Evolutionary conservation across 164 flowering plant species (phyloP).

Genomic region (Dillenia suffruticosa): DNA sequence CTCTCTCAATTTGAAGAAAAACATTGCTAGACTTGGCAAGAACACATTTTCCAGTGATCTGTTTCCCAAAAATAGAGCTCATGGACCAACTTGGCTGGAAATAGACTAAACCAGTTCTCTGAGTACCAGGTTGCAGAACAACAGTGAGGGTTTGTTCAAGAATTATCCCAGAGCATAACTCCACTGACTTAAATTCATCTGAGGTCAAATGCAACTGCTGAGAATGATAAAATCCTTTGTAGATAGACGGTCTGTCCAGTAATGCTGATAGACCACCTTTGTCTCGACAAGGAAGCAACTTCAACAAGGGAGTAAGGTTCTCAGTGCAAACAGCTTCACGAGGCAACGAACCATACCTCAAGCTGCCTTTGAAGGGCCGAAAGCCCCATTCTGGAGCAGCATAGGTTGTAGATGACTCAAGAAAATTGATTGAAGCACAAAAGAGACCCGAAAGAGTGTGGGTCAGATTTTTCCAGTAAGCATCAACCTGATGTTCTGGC

Average conservation of each 20-base stretch:
- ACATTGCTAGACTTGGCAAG: constrained; percentile 79
- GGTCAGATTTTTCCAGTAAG: constrained; percentile 84
- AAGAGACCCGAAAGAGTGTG: constrained; percentile 95
- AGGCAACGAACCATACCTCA: constrained; percentile 91
- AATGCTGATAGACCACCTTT: constrained; percentile 87
- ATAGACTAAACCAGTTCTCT: constrained; percentile 14
- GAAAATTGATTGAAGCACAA: constrained; percentile 92
- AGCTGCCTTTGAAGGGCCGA: constrained; percentile 36
- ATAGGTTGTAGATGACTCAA: constrained; percentile 78
- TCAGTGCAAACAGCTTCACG: constrained; percentile 99
- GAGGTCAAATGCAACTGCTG: constrained; percentile 68
- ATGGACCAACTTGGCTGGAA: constrained; percentile 84
- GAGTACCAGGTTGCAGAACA: constrained; percentile 69
- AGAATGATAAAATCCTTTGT: constrained; percentile 90
- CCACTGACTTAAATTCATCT: constrained; percentile 31
- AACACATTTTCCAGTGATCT: constrained; percentile 52
- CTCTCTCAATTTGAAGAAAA: constrained; percentile 65
- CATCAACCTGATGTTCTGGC: constrained; percentile 70
- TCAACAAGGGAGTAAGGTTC: constrained; percentile 97
- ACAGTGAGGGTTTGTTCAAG: constrained; percentile 87
- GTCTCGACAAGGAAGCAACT: constrained; percentile 96
- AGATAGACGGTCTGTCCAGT: constrained; percentile 87
- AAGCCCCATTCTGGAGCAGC: constrained; percentile 75
- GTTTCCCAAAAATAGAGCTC: constrained; percentile 76
- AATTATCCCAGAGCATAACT: constrained; percentile 37